phyloP scores from a whole-genome alignment of 257 asterid genomes.

The Solanum pimpinellifolium region DNA sequence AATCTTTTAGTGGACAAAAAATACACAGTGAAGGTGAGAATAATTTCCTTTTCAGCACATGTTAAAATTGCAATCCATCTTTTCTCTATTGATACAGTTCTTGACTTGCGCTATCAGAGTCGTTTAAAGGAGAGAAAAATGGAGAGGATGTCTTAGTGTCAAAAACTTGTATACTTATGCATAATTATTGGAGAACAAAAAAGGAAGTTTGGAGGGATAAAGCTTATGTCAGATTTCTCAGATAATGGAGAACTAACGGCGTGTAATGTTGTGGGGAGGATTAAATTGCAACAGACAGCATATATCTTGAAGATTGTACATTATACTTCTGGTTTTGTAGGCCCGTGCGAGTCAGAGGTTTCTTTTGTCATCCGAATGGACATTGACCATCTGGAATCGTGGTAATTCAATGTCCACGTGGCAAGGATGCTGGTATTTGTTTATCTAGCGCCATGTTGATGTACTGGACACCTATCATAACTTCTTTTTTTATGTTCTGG shows the following conservation, averaged over 20 bases:
- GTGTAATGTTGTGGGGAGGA: neutral
- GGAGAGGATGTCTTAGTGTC: neutral
- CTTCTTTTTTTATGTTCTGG: neutral
- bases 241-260: neutral
- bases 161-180: neutral
- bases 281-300: neutral
- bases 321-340: neutral
- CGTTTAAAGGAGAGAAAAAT: neutral
- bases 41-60: neutral
- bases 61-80: neutral
- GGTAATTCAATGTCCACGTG: neutral
- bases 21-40: slow-evolving; percentile 87
- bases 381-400: neutral
- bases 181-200: neutral
- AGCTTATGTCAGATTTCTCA: neutral
- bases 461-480: neutral
- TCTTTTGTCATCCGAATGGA: neutral
- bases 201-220: neutral
- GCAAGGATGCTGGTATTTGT: neutral
- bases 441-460: neutral
- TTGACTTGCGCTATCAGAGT: neutral
- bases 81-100: neutral
- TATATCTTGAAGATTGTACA: neutral
- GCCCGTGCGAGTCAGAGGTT: neutral
- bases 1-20: slow-evolving; percentile 90